These are phyloP conservation scores for Thyridium curvatum DNA, from an alignment of 2,329 filamentous ascomycete species.

Conservation along the genomic window DNA sequence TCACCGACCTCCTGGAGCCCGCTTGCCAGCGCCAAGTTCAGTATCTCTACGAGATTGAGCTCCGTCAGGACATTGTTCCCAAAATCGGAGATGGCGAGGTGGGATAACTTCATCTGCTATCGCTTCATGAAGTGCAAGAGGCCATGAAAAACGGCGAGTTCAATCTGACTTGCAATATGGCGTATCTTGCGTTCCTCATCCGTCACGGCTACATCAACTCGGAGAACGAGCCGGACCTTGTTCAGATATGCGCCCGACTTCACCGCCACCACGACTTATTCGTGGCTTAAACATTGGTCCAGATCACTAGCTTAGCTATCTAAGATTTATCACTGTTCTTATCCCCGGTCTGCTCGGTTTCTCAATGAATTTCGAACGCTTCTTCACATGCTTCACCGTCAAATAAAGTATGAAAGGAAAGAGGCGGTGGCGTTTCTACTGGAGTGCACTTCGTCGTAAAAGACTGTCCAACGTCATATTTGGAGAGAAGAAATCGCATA, in stretches of 20 bases:
- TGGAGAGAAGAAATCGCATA: too few species aligned
- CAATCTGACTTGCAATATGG: background rate
- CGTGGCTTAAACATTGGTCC: background rate
- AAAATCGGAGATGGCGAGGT: background rate
- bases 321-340: too few species aligned
- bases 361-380: too few species aligned
- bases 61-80: background rate
- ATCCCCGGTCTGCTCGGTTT: too few species aligned
- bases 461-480: too few species aligned
- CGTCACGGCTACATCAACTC: background rate
- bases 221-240: background rate
- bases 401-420: too few species aligned
- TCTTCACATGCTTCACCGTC: too few species aligned
- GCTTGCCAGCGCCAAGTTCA: background rate
- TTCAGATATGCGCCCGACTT: background rate
- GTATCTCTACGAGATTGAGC: background rate
- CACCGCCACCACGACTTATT: background rate
- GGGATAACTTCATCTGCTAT: background rate
- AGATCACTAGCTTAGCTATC: too few species aligned
- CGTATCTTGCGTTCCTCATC: background rate
- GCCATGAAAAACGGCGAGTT: background rate
- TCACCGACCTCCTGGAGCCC: background rate
- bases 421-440: too few species aligned
- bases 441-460: too few species aligned
- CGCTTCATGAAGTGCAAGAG: background rate